These are phyloP conservation scores for Coemansia sp. DNA, from an alignment of 192 early-diverging fungal genomes.

Conservation along the genomic window DNA sequence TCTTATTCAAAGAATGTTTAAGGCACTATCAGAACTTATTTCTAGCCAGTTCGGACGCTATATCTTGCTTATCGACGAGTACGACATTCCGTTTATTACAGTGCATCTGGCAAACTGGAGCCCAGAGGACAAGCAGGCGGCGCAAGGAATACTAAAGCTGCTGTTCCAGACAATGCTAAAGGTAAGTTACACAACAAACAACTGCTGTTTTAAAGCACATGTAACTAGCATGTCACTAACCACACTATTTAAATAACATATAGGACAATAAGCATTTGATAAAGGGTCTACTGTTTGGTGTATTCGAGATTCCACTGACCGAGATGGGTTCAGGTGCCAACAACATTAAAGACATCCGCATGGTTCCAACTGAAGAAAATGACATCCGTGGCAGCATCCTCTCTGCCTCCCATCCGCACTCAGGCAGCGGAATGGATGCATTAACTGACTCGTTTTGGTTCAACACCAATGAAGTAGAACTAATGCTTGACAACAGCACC, in stretches of 20 bases:
- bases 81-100: conserved; percentile 47
- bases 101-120: conserved; percentile 19
- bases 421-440: conserved; percentile 27
- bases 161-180: conserved; percentile 41
- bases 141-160: conserved; percentile 15
- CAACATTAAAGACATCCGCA: conserved; percentile 40
- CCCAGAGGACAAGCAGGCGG: conserved; percentile 8
- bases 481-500: conserved; percentile 36
- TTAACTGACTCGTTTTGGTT: conserved; percentile 39
- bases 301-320: conserved; percentile 44
- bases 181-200: conserved; percentile 10
- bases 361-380: conserved; percentile 30
- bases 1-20: conserved; percentile 5
- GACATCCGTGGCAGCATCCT: conserved; percentile 29
- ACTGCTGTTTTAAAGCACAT: no score
- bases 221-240: neutral
- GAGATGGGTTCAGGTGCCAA: conserved; percentile 45
- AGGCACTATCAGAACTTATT: conserved; percentile 17
- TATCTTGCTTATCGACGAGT: conserved; percentile 42
- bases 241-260: neutral
- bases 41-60: conserved; percentile 19
- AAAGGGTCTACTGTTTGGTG: conserved; percentile 36
- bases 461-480: conserved; percentile 29
- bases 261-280: conserved; percentile 27
- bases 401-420: conserved; percentile 20